Evolutionary conservation across 305 asterid species (phyloP).

Genomic region (Solanum hybrid): DNA sequence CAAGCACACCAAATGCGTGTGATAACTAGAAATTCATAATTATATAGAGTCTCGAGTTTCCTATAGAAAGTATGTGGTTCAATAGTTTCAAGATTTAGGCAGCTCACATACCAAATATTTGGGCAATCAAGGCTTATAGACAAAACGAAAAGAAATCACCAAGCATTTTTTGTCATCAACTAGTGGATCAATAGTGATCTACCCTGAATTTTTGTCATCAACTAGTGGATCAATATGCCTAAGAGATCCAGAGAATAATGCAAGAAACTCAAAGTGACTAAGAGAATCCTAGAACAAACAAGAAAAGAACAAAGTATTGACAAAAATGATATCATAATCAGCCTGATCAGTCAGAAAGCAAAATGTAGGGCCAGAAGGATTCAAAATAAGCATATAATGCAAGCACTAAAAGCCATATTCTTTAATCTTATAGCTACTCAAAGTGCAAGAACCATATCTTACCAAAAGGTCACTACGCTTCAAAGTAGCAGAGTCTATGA

Average conservation of each 20-base stretch:
- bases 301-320: neutral
- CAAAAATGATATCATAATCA: neutral
- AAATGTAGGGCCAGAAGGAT: neutral
- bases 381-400: neutral
- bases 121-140: neutral
- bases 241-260: neutral
- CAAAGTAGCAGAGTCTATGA: slow-evolving; percentile 1
- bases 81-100: neutral
- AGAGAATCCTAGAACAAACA: neutral
- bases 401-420: neutral
- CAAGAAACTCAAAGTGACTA: neutral
- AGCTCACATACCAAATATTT: neutral
- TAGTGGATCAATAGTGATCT: neutral
- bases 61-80: neutral
- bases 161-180: neutral
- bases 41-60: neutral
- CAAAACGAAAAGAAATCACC: neutral
- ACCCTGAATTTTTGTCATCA: neutral
- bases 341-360: neutral
- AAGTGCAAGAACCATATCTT: slow-evolving; percentile 4
- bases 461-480: neutral
- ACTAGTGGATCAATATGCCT: neutral
- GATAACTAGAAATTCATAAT: neutral
- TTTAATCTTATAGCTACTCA: neutral
- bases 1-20: neutral